These are phyloP conservation scores for Thuja plicata DNA, from an alignment of 83 land plant species.

Conservation along the genomic window DNA sequence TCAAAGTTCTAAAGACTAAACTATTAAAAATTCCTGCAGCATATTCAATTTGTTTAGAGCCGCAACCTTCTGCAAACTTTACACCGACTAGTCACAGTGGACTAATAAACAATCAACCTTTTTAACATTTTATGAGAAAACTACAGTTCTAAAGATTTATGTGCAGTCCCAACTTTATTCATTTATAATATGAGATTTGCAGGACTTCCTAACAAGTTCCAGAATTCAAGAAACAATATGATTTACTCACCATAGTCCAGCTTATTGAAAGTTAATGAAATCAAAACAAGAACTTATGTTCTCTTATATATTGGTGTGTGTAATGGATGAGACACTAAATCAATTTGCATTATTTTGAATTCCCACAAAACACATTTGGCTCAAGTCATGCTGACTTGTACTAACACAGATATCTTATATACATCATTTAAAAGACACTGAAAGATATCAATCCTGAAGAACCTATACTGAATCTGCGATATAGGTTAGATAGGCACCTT, in stretches of 20 bases:
- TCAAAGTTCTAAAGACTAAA: not conserved
- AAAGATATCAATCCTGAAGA: too few relatives aligned
- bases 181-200: not conserved
- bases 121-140: not conserved
- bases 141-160: not conserved
- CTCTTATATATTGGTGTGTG: not conserved
- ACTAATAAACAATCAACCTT: not conserved
- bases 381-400: not conserved
- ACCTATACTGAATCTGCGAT: too few relatives aligned
- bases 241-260: not conserved
- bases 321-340: not conserved
- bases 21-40: slow-evolving; percentile 1
- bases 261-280: not conserved
- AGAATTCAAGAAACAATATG: not conserved
- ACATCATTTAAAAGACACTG: too few relatives aligned
- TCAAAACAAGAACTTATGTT: not conserved
- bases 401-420: too few relatives aligned
- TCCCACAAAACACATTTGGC: not conserved
- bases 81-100: not conserved
- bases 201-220: not conserved
- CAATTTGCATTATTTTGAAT: not conserved
- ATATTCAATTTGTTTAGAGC: slow-evolving; percentile 2
- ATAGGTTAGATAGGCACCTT: too few relatives aligned
- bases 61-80: not conserved
- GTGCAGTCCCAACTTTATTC: not conserved